Percentiles rank a stretch among this genome's conserved stretches.
Conservation (phyloP, 495 filamentous ascomycete species). For the Aspergillus baeticus region DNA sequence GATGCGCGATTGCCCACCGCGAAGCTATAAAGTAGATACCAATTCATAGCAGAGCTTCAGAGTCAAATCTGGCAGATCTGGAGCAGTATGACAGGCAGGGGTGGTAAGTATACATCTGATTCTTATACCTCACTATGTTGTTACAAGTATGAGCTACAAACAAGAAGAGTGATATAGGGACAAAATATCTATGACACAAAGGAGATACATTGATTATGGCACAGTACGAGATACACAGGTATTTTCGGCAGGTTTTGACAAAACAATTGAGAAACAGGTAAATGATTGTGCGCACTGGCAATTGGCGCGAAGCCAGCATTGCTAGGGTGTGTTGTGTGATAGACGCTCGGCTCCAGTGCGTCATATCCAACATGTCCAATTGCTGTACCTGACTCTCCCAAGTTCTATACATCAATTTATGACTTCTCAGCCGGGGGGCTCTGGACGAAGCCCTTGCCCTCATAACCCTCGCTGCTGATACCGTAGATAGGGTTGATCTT, state of each 20-base stretch:
- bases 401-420: constrained; percentile 27
- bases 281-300: constrained; percentile 21
- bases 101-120: no score
- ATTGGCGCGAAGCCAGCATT: constrained; percentile 19
- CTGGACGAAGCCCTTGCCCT: constrained; percentile 80
- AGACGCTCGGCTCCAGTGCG: constrained; percentile 9
- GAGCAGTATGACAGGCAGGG: no score
- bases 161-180: constrained; percentile 12
- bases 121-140: no score
- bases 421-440: constrained; percentile 52
- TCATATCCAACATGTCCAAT: constrained; percentile 16
- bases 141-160: not conserved
- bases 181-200: constrained; percentile 44
- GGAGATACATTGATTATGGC: constrained; percentile 52
- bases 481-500: constrained; percentile 89
- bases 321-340: constrained; percentile 16
- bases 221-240: constrained; percentile 51
- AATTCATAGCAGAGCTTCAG: no score
- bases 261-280: constrained; percentile 37
- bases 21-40: no score
- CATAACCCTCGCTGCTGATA: constrained; percentile 75
- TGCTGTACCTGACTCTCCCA: constrained; percentile 28
- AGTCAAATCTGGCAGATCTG: no score
- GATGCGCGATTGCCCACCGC: no score
- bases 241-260: constrained; percentile 38